Evolutionary conservation across 1,284 basidiomycete species (phyloP).

Genomic region (Waitea zeae): DNA sequence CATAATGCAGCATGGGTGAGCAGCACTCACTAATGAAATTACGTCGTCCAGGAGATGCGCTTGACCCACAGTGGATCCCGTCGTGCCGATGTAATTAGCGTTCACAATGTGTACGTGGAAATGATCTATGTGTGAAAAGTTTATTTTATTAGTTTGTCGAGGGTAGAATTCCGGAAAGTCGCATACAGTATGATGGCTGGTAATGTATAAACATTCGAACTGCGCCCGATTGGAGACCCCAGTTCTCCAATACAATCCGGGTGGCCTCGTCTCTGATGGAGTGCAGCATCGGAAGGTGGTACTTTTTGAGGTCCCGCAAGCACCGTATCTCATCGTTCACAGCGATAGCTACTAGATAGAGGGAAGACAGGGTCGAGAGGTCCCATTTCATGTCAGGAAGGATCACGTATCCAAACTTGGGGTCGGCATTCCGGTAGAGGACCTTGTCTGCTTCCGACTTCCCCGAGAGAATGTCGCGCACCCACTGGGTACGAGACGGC

Average conservation of each 20-base stretch:
- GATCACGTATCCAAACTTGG: slow-evolving; percentile 53
- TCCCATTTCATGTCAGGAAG: slow-evolving; percentile 96
- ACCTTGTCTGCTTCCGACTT: slow-evolving; percentile 67
- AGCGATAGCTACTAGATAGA: slow-evolving; percentile 66
- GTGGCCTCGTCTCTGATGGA: slow-evolving; percentile 43
- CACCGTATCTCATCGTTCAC: slow-evolving; percentile 38
- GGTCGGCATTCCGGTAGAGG: slow-evolving; percentile 41
- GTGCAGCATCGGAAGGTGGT: slow-evolving; percentile 55
- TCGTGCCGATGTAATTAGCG: slow-evolving; percentile 40
- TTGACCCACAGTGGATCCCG: slow-evolving; percentile 76
- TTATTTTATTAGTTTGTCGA: background rate
- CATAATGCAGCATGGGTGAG: background rate
- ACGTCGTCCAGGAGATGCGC: slow-evolving; percentile 89
- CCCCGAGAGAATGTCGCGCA: slow-evolving; percentile 74
- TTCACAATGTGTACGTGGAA: slow-evolving; percentile 93
- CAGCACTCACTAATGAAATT: slow-evolving; percentile 52
- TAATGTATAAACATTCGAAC: slow-evolving; percentile 86
- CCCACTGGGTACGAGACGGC: slow-evolving; percentile 69
- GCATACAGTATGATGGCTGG: slow-evolving; percentile 89
- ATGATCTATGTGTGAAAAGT: slow-evolving; percentile 36
- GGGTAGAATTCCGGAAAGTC: background rate
- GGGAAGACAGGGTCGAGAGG: slow-evolving; percentile 42
- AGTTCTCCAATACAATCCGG: slow-evolving; percentile 36
- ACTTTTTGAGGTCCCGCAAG: slow-evolving; percentile 49
- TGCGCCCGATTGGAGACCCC: slow-evolving; percentile 37